Percentiles rank a stretch among this genome's conserved stretches.
Conservation (phyloP, 495 filamentous ascomycete species). For the Pyrenula aspistea region DNA sequence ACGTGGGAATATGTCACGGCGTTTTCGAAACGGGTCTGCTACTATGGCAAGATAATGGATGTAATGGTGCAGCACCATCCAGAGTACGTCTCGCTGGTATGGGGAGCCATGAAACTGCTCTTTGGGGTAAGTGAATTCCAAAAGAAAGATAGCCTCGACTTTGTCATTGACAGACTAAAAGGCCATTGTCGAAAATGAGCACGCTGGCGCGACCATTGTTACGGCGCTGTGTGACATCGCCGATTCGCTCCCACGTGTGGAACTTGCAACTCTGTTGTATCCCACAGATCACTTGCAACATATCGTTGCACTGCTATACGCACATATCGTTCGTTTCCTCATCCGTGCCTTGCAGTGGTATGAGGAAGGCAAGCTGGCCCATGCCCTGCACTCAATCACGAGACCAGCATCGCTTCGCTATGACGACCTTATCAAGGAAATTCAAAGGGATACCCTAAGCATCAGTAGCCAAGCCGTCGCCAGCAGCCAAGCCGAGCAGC, state of each 20-base stretch:
- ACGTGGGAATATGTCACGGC: neutral
- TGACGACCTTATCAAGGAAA: constrained; percentile 14
- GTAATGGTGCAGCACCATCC: constrained; percentile 1
- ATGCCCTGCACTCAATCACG: constrained; percentile 9
- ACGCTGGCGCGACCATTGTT: constrained; percentile 1
- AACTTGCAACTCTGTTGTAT: constrained; percentile 18
- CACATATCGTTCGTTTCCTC: constrained; percentile 19
- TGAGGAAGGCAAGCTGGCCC: constrained; percentile 11
- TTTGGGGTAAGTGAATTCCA: neutral
- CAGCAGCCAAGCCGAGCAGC: constrained; percentile 3
- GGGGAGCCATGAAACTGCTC: neutral
- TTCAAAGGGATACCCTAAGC: constrained; percentile 4
- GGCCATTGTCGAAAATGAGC: neutral
- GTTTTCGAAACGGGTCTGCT: neutral
- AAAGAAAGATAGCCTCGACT: neutral
- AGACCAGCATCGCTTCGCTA: constrained; percentile 12
- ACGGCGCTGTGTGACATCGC: constrained; percentile 18
- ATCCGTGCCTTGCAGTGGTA: constrained; percentile 18
- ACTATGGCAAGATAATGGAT: constrained; percentile 1
- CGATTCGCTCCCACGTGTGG: constrained; percentile 16
- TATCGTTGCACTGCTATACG: constrained; percentile 17
- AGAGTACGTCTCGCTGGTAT: neutral
- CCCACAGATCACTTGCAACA: constrained; percentile 20
- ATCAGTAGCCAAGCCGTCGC: constrained; percentile 4
- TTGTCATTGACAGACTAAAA: neutral